These are phyloP conservation scores for Ammopiptanthus mongolicus DNA, from an alignment of 306 rosid species.

Conservation along the genomic window DNA sequence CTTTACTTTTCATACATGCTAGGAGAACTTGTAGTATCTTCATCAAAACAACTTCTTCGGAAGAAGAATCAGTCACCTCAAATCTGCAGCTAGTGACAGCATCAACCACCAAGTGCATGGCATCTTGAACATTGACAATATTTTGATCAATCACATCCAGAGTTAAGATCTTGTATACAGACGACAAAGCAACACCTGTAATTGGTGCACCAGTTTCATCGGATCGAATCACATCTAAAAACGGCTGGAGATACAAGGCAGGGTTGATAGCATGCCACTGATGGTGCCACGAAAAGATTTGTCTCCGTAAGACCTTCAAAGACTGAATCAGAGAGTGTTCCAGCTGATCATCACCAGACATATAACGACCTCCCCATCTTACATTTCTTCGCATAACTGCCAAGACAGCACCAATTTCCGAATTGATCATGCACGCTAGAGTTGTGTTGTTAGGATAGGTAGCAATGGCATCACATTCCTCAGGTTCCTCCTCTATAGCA, in stretches of 20 bases:
- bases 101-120: slow-evolving; percentile 94
- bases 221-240: slow-evolving; percentile 87
- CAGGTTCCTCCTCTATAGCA: slow-evolving; percentile 93
- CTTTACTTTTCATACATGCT: slow-evolving; percentile 97
- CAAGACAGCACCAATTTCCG: slow-evolving; percentile 92
- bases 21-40: slow-evolving; percentile 95
- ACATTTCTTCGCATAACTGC: slow-evolving; percentile 97
- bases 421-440: slow-evolving; percentile 87
- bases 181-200: slow-evolving; percentile 89
- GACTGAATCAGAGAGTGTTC: slow-evolving; percentile 91
- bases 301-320: slow-evolving; percentile 73
- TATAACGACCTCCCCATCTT: slow-evolving; percentile 89
- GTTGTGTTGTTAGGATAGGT: slow-evolving; percentile 58
- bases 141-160: slow-evolving; percentile 86
- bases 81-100: slow-evolving; percentile 96
- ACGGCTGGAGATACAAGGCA: slow-evolving; percentile 80
- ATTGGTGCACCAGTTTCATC: slow-evolving; percentile 97
- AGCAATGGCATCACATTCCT: slow-evolving; percentile 56
- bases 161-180: slow-evolving; percentile 88
- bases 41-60: slow-evolving; percentile 90
- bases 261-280: slow-evolving; percentile 92
- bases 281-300: slow-evolving; percentile 87
- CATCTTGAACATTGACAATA: slow-evolving; percentile 79
- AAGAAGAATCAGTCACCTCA: slow-evolving; percentile 91
- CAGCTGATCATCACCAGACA: slow-evolving; percentile 93